Evolutionary conservation across 192 early-diverging fungal genomes (phyloP).

Genomic region (Borealophlyctis nickersoniae): DNA sequence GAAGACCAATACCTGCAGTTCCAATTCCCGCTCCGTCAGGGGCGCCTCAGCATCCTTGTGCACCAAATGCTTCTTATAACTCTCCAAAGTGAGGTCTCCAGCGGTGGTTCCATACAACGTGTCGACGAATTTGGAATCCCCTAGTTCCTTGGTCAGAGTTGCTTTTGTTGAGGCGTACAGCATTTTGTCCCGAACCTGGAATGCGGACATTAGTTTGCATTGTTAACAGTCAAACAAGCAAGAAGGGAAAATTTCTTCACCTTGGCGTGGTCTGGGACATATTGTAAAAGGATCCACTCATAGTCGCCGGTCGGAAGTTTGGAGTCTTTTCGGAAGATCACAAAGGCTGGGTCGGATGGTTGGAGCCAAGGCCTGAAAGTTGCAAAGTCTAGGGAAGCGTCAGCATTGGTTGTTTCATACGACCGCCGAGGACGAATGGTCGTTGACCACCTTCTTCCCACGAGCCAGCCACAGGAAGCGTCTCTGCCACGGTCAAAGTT

Average conservation of each 20-base stretch:
- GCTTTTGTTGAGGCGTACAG: conserved; percentile 86
- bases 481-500: conserved; percentile 29
- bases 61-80: conserved; percentile 57
- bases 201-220: too few relatives aligned
- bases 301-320: conserved; percentile 31
- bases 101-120: conserved; percentile 72
- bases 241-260: conserved; percentile 41
- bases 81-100: conserved; percentile 67
- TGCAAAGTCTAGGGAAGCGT: conserved; percentile 46
- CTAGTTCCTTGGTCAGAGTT: conserved; percentile 73
- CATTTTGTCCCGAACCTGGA: conserved; percentile 78
- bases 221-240: too few relatives aligned
- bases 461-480: conserved; percentile 16
- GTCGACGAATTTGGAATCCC: conserved; percentile 78
- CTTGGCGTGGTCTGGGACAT: conserved; percentile 76
- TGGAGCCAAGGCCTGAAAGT: conserved; percentile 46
- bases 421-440: too few relatives aligned
- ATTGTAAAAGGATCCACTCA: conserved; percentile 74
- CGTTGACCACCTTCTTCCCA: conserved; percentile 38
- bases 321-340: conserved; percentile 62
- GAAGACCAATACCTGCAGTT: conserved; percentile 67
- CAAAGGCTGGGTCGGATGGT: conserved; percentile 57
- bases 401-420: conserved; percentile 2
- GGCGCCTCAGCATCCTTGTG: conserved; percentile 72
- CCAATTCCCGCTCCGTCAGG: conserved; percentile 80